Conservation (phyloP, 192 early-diverging fungal species). For the Backusella morwellensis region DNA sequence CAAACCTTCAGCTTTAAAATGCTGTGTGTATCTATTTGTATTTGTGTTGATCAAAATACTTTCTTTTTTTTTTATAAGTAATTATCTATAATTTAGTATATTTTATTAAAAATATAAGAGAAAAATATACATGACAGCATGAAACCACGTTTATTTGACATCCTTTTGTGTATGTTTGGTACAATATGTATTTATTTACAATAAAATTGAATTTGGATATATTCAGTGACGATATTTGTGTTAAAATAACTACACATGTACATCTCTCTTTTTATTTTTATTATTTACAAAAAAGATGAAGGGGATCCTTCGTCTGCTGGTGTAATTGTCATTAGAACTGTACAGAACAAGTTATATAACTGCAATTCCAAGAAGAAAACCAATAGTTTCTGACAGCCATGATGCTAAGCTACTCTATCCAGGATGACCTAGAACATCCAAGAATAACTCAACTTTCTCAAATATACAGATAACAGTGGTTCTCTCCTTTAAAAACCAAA, state of each 20-base stretch:
- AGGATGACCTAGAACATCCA: no score
- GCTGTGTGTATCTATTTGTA: background rate
- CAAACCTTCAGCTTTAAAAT: slow-evolving; percentile 9
- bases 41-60: slow-evolving; percentile 1
- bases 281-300: no score
- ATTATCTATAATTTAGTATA: background rate
- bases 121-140: background rate
- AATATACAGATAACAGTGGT: no score
- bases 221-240: background rate
- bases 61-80: background rate
- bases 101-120: background rate
- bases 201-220: background rate
- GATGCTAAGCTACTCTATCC: no score
- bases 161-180: background rate
- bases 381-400: no score
- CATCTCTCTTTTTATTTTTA: no score
- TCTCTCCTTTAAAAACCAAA: no score
- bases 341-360: no score
- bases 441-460: no score
- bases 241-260: background rate
- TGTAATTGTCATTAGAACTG: no score
- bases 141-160: background rate
- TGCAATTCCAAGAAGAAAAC: no score
- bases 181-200: background rate
- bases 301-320: no score